Percentiles rank a stretch among this genome's conserved stretches.
phyloP scores from a whole-genome alignment of 164 flowering plant genomes.

The Aristolochia contorta region DNA sequence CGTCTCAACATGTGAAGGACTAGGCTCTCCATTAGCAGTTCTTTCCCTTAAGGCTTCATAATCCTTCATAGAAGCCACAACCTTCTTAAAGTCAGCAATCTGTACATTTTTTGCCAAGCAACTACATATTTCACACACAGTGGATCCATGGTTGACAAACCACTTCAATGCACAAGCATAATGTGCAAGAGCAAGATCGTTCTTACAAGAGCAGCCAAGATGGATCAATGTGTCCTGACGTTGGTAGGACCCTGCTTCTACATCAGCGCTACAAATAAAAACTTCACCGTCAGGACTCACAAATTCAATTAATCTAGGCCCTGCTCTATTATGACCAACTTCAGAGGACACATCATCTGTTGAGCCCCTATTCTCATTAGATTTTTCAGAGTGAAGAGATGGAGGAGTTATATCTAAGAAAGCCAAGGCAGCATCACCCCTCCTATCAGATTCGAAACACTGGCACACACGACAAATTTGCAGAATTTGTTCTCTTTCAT shows the following conservation, averaged over 20 bases:
- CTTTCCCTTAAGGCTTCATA: constrained; percentile 73
- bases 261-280: constrained; percentile 61
- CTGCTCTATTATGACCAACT: constrained; percentile 16
- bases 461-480: constrained; percentile 88
- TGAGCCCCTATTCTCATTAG: constrained; percentile 18
- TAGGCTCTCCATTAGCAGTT: constrained; percentile 59
- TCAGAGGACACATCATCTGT: constrained; percentile 14
- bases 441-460: constrained; percentile 77
- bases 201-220: constrained; percentile 93
- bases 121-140: constrained; percentile 88
- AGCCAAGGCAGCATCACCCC: constrained; percentile 69
- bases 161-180: constrained; percentile 95
- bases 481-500: constrained; percentile 37
- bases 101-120: constrained; percentile 58
- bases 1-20: constrained; percentile 26
- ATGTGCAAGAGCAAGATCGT: constrained; percentile 78
- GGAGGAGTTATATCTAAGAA: constrained; percentile 64
- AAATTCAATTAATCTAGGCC: constrained; percentile 45
- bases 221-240: constrained; percentile 46
- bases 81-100: constrained; percentile 53
- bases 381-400: constrained; percentile 15
- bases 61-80: constrained; percentile 61
- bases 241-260: constrained; percentile 51
- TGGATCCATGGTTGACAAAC: constrained; percentile 93
- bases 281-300: constrained; percentile 80